Base-by-base conservation (phyloP, 768 basidiomycete species). In the Plicaturopsis crispa region DNA sequence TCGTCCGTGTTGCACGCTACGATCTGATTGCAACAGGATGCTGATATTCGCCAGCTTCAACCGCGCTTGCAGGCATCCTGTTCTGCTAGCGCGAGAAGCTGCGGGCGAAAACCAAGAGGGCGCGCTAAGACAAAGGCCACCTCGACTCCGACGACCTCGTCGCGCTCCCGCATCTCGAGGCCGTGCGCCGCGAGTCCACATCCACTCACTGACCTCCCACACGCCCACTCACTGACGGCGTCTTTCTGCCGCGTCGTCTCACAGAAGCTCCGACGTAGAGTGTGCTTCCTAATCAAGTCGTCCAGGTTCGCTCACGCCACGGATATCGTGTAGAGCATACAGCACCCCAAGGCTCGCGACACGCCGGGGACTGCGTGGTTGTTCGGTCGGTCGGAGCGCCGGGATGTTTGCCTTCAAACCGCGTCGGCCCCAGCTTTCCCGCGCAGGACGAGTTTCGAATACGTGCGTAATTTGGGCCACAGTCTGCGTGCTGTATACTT, bases 21-120 rank as follows among this genome's bases (percentile, higher is more conserved):
- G 42, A 38, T 19, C 39, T 28, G 31, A 22, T 24, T 21, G 14
- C 10, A 16, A 1, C 20, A 67, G 65, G 12, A 54, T 60, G 0
- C 46, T 71, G 6, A 56, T 62, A 14, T 62, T 67, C 33, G 68
- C 68, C 0, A 68, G 59, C 1, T 63, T 61, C 41, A 69, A 71
- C 48, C 14, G 61, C 62, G 2, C 48, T 72, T 10, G 52, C 60
- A 5, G 56, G 63, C 1, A 59, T 50, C 8, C 35, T 73, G n/a
- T 48, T 59, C 22, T 44, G 60, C 4, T 55, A 52, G 13, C 71
- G 72, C 48, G 55, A 60, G 4, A 62, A 48, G 32, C 49, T 71
- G 17, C 56, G 69, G 7, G 13, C 48, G 6, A 67, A 70, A 42
- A 45, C 70, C 17, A 22, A 36, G 1, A 35, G 49, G 17, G 61